Evolutionary conservation across 495 filamentous ascomycete species (phyloP), one percentile per base, ranked within the genome.

Genomic region (Penicillium turbatum): DNA sequence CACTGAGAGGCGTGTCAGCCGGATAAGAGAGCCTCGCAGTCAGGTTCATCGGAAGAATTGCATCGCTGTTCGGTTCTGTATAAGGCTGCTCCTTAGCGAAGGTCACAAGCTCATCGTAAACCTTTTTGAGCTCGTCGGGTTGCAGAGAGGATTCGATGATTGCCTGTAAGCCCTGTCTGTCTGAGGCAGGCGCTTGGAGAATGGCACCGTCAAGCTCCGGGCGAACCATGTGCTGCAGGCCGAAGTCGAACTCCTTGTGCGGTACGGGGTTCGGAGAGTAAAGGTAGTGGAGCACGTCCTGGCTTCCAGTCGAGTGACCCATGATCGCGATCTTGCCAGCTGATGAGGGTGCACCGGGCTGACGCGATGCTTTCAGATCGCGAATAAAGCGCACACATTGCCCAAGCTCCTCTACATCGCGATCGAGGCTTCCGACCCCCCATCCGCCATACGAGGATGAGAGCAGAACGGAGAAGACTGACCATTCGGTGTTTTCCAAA

Each of bases 241-340:
- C 63, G 9, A 55, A 26, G 35, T 63, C 60, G 24, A 60, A 66
- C 15, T 65, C 51, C 3, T 51, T 62, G 34, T 40, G 41, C 10
- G 68, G 50, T 7, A 68, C 29, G 17, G 70, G 73, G 44, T 70
- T 72, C 2, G 64, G 54, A 12, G 70, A 53, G 45, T 69, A 55
- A n/a, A 88, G 69, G 61, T 93, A 95, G 51, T 88, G 82, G 68
- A 97, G 78, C 30, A 88, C 83, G 62, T 95, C 90, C 72, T 96
- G 93, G 54, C 87, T 90, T 2, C 93, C 93, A 0, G 86, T 89
- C 2, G 86, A 91, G 57, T 95, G 90, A 9, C 93, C 93, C 80
- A 98, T 82, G 10, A 97, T 66, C 8, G 92, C 85, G n/a, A 96
- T 73, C 62, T 86, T 89, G 10, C 73, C 65, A 9, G 63, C 69